phyloP scores from a whole-genome alignment of 1,284 basidiomycete species.

The Puccinia sorghi region DNA sequence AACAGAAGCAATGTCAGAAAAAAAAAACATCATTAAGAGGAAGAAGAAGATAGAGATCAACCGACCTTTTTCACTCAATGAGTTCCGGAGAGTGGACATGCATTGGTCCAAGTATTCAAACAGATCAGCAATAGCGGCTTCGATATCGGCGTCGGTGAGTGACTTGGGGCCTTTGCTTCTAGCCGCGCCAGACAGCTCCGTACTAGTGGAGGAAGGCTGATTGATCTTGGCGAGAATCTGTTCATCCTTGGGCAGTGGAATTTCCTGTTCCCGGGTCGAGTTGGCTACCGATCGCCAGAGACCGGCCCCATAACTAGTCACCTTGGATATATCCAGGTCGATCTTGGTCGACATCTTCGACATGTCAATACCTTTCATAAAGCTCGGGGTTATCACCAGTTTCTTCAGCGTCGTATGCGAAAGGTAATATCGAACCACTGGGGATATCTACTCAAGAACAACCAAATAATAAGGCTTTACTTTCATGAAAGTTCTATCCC shows the following conservation, averaged over 20 bases:
- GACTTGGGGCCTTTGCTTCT: slow-evolving; percentile 65
- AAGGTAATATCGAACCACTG: slow-evolving; percentile 85
- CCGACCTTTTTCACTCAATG: slow-evolving; percentile 67
- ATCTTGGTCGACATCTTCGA: slow-evolving; percentile 55
- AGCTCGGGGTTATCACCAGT: slow-evolving; percentile 54
- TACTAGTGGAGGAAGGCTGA: not conserved
- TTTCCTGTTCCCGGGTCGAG: slow-evolving; percentile 52
- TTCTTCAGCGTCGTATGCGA: slow-evolving; percentile 69
- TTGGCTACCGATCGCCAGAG: slow-evolving; percentile 48
- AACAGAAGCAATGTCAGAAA: not conserved
- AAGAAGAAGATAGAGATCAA: not conserved
- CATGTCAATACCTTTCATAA: slow-evolving; percentile 49
- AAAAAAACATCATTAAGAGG: not conserved
- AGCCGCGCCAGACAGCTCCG: not conserved
- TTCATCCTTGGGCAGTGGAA: slow-evolving; percentile 53
- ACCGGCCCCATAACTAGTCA: slow-evolving; percentile 51
- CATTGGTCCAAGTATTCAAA: slow-evolving; percentile 98
- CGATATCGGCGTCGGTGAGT: slow-evolving; percentile 88
- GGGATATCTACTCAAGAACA: slow-evolving; percentile 72
- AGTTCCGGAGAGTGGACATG: slow-evolving; percentile 84
- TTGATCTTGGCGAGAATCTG: slow-evolving; percentile 28
- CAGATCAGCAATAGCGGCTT: slow-evolving; percentile 84
- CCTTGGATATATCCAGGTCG: slow-evolving; percentile 55
- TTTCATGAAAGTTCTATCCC: not conserved
- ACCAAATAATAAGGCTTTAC: not conserved